Percentiles rank a stretch among this genome's conserved stretches.
Conservation (phyloP, 139 green algal species). For the Monoraphidium neglectum region DNA sequence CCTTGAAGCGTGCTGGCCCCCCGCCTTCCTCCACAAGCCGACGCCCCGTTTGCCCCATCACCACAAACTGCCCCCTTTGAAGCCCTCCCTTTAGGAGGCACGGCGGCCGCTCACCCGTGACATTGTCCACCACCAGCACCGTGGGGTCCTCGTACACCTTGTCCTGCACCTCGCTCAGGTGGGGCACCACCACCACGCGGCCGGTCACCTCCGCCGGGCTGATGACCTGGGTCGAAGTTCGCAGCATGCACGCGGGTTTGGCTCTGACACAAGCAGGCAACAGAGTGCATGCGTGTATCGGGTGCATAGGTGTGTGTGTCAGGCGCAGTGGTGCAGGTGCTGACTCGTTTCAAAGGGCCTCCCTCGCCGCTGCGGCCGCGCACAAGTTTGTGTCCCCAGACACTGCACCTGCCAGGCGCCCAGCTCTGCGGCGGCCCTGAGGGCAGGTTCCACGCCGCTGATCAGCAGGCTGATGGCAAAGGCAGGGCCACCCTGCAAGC, state of each 20-base stretch:
- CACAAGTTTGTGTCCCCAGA: neutral
- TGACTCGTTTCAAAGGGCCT: too few species aligned
- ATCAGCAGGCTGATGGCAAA: conserved; percentile 90
- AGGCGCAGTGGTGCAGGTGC: too few species aligned
- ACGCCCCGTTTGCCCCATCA: too few species aligned
- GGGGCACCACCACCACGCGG: conserved; percentile 70
- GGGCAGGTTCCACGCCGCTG: conserved; percentile 71
- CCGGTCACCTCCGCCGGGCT: conserved; percentile 68
- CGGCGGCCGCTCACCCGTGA: conserved; percentile 57
- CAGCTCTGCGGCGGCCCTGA: conserved; percentile 84
- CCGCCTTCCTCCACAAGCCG: neutral
- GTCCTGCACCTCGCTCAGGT: conserved; percentile 87
- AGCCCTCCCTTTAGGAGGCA: neutral
- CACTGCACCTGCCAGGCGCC: conserved; percentile 91
- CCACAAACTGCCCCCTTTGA: neutral
- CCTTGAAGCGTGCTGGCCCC: too few species aligned
- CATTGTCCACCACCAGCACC: conserved; percentile 80
- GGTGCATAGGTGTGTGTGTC: too few species aligned
- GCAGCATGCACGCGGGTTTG: too few species aligned
- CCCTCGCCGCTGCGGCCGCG: neutral
- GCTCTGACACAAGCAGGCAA: neutral
- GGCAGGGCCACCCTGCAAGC: conserved; percentile 85
- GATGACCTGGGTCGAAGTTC: conserved; percentile 85
- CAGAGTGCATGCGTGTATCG: too few species aligned
- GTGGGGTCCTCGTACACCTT: conserved; percentile 84